Evolutionary conservation across 352 stramenopile species (phyloP), one percentile per base, ranked within the genome.

Genomic region (Pythium myriotylum): DNA sequence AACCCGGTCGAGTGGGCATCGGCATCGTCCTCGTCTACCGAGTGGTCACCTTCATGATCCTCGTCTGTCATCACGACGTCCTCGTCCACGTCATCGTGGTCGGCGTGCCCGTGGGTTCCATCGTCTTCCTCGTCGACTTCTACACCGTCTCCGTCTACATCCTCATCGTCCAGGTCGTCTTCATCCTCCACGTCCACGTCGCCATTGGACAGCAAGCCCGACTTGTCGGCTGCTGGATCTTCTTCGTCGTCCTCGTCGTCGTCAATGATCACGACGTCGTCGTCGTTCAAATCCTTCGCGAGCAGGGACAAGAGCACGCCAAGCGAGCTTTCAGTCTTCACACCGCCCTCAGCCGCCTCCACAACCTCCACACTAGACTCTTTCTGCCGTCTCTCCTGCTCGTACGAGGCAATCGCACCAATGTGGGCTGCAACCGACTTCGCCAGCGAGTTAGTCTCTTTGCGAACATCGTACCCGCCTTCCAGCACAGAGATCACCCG

Each of bases 401-500:
- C 83, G 53, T 87, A 92, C 9, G 64, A 62, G 22, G 81, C 83
- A 50, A 94, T 91, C 13, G 86, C 82, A 20, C 74, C 68, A 33
- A 94, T 84, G 61, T 94, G 86, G 5, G 86, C 84, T 3, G 79
- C 83, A 4, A 92, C 82, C 13, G 86, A 94, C 63, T 89, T 89
- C 54, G 86, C 86, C 40, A 95, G 61, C 56, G 84, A 88, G 53
- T 92, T 93, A 7, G 86, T 95, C 60, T 92, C 82, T 37, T 76
- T 76, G 29, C 79, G 82, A 33, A 93, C 83, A 33, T 93, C 84
- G 66, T 94, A 96, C 22, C 87, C 87, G 27, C 87, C 87, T 54
- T 96, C 87, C n/a, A 96, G 65, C 39, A 96, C 86, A 6, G 87
- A 96, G 29, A 96, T 67, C 5, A 96, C 74, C 13, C 85, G 80